Base-by-base conservation (phyloP, 805 yeast species). In the Teunomyces funiuensis region DNA sequence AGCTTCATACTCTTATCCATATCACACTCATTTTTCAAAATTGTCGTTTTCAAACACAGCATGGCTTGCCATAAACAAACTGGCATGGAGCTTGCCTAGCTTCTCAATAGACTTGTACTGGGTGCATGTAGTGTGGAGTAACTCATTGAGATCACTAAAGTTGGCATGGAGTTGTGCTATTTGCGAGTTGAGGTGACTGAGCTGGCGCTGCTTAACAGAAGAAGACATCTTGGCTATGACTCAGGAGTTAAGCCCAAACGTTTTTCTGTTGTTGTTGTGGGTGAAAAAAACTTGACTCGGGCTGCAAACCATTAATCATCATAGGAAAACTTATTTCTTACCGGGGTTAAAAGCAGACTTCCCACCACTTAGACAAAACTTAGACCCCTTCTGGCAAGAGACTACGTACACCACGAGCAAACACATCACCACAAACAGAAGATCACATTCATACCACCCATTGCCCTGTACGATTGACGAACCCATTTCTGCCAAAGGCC, bases 141-240 rank as follows among this genome's bases (percentile, higher is more conserved):
- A 57, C 41, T 66, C 73, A 48, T 78, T 77, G 52, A 81, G 68
- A 41, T 79, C 83, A 6, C 68, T 52, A 11, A 80, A 47, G 46
- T 80, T 80, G 6, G 82, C 75, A 46, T 78, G 80, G n/a, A 80
- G 60, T 47, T 76, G 73, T 0, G 77, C 76, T n/a, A 77, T 56
- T 49, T 77, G 80, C 20, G 78, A 66, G 43, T 73, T 75, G 20
- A 77, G 58, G 48, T 74, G 78, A 26, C 78, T 64, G 41, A 78
- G 52, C 49, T 79, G 82, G 5, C 80, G 63, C 39, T 70, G 66
- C 34, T 66, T 45, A 15, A 42, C 37, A 6, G 43, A 45, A 6
- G 51, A 42, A 6, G 45, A 27, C 39, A 45, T 38, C 4, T 34
- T 22, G 23, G 33, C 15, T 7, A 14, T 3, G 13, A 16, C 18